Evolutionary conservation across 1,284 basidiomycete species (phyloP).

Genomic region (Cutaneotrichosporon dermatis): DNA sequence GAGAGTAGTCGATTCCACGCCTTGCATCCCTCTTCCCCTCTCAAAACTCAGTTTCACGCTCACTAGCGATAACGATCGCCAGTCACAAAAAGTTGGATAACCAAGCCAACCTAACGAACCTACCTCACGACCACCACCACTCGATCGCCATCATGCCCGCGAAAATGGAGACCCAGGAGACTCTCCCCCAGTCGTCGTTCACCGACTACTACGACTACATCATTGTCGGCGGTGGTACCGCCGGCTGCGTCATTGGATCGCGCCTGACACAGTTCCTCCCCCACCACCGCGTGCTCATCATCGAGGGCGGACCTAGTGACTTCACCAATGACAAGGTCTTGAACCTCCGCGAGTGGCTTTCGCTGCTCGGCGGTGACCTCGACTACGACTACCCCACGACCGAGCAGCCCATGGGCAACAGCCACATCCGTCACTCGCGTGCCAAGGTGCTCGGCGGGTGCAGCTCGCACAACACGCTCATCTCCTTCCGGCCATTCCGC

Average conservation of each 20-base stretch:
- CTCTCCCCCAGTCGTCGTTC: constrained; percentile 1
- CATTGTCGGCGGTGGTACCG: constrained; percentile 62
- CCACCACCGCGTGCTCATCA: constrained; percentile 20
- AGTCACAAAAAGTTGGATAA: too few relatives aligned
- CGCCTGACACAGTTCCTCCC: constrained; percentile 51
- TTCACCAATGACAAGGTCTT: constrained; percentile 14
- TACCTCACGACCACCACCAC: too few relatives aligned
- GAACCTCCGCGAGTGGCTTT: constrained; percentile 20
- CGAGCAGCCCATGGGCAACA: constrained; percentile 20
- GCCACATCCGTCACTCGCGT: constrained; percentile 20
- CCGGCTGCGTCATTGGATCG: constrained; percentile 61
- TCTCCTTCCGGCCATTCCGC: constrained; percentile 22
- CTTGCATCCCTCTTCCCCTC: too few relatives aligned
- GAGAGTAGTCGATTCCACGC: too few relatives aligned
- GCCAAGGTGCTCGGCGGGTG: constrained; percentile 21
- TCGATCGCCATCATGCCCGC: neutral
- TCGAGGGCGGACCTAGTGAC: constrained; percentile 19
- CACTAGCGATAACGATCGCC: too few relatives aligned
- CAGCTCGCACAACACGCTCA: constrained; percentile 20
- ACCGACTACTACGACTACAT: constrained; percentile 58
- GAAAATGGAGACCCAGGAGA: constrained; percentile 8
- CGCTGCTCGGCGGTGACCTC: constrained; percentile 17
- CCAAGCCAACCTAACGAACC: too few relatives aligned
- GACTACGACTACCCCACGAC: constrained; percentile 22
- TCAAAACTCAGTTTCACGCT: too few relatives aligned